A percentile compares a stretch with the other conserved stretches of the same genome.
Conservation (phyloP, 345 rosid species). For the Lagerstroemia speciosa region DNA sequence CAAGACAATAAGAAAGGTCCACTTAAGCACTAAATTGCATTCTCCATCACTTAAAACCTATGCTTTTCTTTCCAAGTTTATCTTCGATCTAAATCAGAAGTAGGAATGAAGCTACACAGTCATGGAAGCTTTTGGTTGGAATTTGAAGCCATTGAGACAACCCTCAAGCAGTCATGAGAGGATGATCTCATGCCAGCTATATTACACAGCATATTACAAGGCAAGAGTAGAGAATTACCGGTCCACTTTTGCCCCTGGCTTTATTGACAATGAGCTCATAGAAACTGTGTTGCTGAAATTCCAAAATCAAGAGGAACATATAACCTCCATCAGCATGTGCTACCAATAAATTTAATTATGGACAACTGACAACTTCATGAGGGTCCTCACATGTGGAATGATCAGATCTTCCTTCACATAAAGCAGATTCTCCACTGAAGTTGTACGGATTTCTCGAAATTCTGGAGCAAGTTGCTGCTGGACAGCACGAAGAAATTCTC, state of each 20-base stretch:
- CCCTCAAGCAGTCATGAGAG: not conserved
- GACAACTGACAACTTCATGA: not conserved
- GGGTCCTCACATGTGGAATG: constrained; percentile 82
- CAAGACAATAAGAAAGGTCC: not conserved
- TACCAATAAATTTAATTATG: not conserved
- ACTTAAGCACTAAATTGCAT: not conserved
- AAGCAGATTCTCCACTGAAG: constrained; percentile 93
- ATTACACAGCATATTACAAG: not conserved
- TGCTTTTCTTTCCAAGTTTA: not conserved
- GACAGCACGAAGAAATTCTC: constrained; percentile 81
- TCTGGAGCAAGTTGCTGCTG: constrained; percentile 99
- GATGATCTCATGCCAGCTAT: not conserved
- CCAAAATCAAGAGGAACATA: constrained; percentile 6
- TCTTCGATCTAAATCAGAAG: not conserved
- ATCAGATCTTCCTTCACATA: constrained; percentile 98
- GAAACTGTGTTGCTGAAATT: constrained; percentile 95
- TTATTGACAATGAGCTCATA: constrained; percentile 90
- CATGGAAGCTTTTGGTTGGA: not conserved
- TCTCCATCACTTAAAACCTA: not conserved
- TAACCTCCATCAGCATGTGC: constrained; percentile 1
- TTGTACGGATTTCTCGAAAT: constrained; percentile 86
- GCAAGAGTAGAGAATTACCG: constrained; percentile 42
- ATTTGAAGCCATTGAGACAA: not conserved
- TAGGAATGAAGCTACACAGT: not conserved
- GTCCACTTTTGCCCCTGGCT: constrained; percentile 99